phyloP scores from a whole-genome alignment of 139 green algal species.

The Eudorina sp. region DNA sequence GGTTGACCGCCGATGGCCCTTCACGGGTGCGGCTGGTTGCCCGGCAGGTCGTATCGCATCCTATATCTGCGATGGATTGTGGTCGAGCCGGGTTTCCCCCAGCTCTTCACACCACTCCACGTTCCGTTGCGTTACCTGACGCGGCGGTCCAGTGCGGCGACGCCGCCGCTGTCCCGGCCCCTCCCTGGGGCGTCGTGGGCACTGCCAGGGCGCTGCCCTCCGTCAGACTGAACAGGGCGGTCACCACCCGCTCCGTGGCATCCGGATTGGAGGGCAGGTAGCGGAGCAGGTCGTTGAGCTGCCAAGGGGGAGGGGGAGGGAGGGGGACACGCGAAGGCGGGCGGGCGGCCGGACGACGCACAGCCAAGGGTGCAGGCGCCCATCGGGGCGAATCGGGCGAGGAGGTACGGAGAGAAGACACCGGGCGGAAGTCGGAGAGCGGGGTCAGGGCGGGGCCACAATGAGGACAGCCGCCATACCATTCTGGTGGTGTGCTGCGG shows the following conservation, averaged over 20 bases:
- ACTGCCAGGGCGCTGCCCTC: background rate
- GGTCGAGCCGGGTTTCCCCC: too few relatives aligned
- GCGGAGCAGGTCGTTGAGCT: slow-evolving; percentile 85
- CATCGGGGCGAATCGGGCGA: background rate
- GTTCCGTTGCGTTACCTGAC: slow-evolving; percentile 2
- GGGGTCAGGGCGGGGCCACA: too few relatives aligned
- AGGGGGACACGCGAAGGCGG: background rate
- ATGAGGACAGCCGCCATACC: too few relatives aligned
- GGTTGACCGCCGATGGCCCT: too few relatives aligned
- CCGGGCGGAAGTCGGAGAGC: too few relatives aligned
- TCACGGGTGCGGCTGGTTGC: too few relatives aligned
- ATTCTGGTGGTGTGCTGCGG: too few relatives aligned
- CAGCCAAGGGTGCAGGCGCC: background rate
- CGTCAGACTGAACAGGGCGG: slow-evolving; percentile 76
- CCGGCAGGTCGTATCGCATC: too few relatives aligned
- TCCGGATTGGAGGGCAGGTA: slow-evolving; percentile 82
- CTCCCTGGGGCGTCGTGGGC: background rate
- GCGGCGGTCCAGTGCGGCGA: background rate
- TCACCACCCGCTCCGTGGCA: slow-evolving; percentile 77
- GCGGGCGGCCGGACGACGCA: too few relatives aligned
- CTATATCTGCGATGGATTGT: too few relatives aligned
- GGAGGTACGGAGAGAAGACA: background rate
- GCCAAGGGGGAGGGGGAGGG: background rate
- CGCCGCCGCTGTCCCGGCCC: background rate
- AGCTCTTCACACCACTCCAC: too few relatives aligned